Conservation (phyloP, 805 yeast species). For the Candida ipomoeae region DNA sequence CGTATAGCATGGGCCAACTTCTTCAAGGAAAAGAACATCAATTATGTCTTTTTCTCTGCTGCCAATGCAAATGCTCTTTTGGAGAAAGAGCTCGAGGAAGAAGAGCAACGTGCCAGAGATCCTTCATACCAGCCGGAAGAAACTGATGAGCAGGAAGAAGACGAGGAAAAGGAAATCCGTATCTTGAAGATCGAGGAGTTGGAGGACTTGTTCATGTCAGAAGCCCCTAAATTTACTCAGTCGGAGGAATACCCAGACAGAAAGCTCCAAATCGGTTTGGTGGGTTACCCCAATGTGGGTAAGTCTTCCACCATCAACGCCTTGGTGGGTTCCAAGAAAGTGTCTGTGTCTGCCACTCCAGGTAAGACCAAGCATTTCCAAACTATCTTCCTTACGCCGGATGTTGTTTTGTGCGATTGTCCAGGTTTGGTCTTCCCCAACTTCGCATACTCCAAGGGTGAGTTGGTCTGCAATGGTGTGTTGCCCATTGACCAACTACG, state of each 20-base stretch:
- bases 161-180: constrained; percentile 38
- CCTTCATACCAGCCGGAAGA: constrained; percentile 10
- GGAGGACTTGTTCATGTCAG: constrained; percentile 69
- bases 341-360: constrained; percentile 97
- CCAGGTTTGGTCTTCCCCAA: constrained; percentile 99
- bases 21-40: constrained; percentile 63
- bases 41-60: constrained; percentile 91
- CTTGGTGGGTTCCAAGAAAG: constrained; percentile 91
- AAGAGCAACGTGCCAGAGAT: constrained; percentile 23
- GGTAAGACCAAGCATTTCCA: constrained; percentile 99
- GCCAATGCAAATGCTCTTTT: constrained; percentile 72
- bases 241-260: constrained; percentile 55
- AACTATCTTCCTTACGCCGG: constrained; percentile 79
- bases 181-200: constrained; percentile 81
- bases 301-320: constrained; percentile 98
- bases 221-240: constrained; percentile 67
- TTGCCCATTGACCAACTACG: constrained; percentile 95
- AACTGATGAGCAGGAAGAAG: constrained; percentile 11
- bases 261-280: constrained; percentile 84
- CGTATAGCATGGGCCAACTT: constrained; percentile 84
- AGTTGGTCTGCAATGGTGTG: constrained; percentile 97
- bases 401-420: constrained; percentile 91
- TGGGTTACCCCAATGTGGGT: constrained; percentile 94
- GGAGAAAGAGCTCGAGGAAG: constrained; percentile 55
- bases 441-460: constrained; percentile 94